Evolutionary conservation across 805 yeast genomes (phyloP).

Genomic region (Scheffersomyces stipitis): DNA sequence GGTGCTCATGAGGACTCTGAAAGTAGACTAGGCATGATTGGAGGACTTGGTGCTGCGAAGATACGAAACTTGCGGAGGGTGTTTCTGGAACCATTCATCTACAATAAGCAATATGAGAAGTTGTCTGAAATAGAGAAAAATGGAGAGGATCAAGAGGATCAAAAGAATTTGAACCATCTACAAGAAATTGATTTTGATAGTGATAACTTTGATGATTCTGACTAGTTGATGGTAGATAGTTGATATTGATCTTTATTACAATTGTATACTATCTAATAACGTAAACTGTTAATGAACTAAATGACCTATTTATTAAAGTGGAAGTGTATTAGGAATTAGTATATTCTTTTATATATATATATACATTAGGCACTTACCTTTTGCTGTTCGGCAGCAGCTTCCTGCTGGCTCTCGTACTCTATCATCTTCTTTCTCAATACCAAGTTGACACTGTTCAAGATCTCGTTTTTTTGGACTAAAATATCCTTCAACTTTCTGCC

Average conservation of each 20-base stretch:
- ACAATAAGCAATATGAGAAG: constrained; percentile 34
- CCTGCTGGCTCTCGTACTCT: constrained; percentile 41
- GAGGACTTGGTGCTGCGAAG: constrained; percentile 52
- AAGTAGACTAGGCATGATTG: constrained; percentile 29
- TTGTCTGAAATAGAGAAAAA: neutral
- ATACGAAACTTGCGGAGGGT: constrained; percentile 37
- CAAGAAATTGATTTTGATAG: too few species aligned
- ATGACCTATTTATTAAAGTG: too few species aligned
- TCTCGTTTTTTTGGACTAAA: constrained; percentile 69
- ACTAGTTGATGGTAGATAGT: too few species aligned
- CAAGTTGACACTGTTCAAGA: constrained; percentile 60
- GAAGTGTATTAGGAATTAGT: too few species aligned
- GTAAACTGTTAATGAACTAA: too few species aligned
- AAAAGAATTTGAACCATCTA: too few species aligned
- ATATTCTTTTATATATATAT: neutral
- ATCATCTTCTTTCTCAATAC: constrained; percentile 53
- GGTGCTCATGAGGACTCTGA: constrained; percentile 19
- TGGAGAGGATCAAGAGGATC: neutral
- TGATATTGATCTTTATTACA: too few species aligned
- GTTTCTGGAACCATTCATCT: constrained; percentile 52
- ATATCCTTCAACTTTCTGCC: constrained; percentile 71
- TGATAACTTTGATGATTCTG: too few species aligned
- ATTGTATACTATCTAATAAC: too few species aligned
- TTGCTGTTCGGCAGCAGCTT: constrained; percentile 1
- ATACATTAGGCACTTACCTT: neutral